Base-by-base conservation (phyloP, 2,329 filamentous ascomycete species). In the Xylaria sp. region DNA sequence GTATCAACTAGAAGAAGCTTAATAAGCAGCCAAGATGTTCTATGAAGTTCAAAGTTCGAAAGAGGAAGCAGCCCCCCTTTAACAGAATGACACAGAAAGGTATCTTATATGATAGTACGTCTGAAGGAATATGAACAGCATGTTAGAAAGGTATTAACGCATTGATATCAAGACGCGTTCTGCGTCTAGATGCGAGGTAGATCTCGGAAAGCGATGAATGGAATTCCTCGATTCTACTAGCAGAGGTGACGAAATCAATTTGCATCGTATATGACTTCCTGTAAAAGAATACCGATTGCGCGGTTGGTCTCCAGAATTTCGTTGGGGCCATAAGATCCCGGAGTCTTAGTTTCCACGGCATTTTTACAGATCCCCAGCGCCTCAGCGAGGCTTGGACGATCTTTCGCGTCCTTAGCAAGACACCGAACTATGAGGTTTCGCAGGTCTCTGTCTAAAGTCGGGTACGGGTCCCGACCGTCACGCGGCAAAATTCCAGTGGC, bases 211-310 rank as follows among this genome's bases (percentile, higher is more conserved):
- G 46, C 10, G 25, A 9, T 50, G 48, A 52, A 32, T 52, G 3
- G 15, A 28, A 30, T 8, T 15, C 15, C 13, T 48, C 48, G 3
- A 32, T 32, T 30, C 15, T 8, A 52, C 8, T 15, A 30, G 25
- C 13, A 25, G 12, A 30, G 12, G 9, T 3, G 3, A n/a, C 25
- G 7, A 8, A 2, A 30, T 32, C 5, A 30, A 10, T 9, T 28
- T n/a, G 48, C 67, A 61, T 71, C 25, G 50, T 65, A 67, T 12
- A 70, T 2, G 9, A 41, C 4, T 41, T 32, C 23, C 36, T 66
- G 57, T 28, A 68, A 32, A 6, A 58, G 12, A 7, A 13, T 0
- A n/a, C 18, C 6, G 10, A 70, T 52, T 1, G 20, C 43, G 3
- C n/a, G 30, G 36, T 68, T 63, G 9, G 65, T 66, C 50, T 70